A percentile compares a stretch with the other conserved stretches of the same genome.
Conservation (phyloP, 2,329 filamentous ascomycete genomes). For the Ascochyta rabiei region DNA sequence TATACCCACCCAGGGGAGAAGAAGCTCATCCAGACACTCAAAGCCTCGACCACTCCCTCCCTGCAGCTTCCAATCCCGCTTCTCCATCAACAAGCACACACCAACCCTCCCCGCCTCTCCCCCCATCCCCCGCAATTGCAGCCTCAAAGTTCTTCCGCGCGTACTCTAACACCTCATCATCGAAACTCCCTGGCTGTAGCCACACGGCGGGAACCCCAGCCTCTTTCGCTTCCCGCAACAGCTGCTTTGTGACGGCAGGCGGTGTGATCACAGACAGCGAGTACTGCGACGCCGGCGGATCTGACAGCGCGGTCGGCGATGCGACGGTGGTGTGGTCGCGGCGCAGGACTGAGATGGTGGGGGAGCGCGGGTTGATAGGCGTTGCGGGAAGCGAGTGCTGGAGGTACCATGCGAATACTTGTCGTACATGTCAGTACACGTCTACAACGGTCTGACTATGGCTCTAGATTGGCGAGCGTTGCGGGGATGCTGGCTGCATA, state of each 20-base stretch:
- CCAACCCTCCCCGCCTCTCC: conserved; percentile 46
- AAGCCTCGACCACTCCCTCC: conserved; percentile 43
- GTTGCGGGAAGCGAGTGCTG: conserved; percentile 75
- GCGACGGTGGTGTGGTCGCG: conserved; percentile 68
- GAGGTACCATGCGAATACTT: conserved; percentile 94
- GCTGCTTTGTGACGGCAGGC: conserved; percentile 73
- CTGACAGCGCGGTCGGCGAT: conserved; percentile 67
- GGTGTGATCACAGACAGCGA: conserved; percentile 88
- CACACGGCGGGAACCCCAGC: conserved; percentile 67
- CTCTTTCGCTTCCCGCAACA: conserved; percentile 77
- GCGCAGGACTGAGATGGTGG: conserved; percentile 67
- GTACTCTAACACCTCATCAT: conserved; percentile 74
- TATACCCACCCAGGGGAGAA: too few species aligned
- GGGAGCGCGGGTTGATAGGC: conserved; percentile 78
- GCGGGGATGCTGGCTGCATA: conserved; percentile 47
- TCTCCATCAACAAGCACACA: conserved; percentile 52
- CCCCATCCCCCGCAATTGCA: conserved; percentile 62
- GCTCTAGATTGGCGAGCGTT: background rate
- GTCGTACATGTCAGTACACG: background rate
- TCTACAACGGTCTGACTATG: background rate
- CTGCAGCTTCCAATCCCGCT: conserved; percentile 42
- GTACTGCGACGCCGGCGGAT: conserved; percentile 61
- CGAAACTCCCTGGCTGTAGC: conserved; percentile 87
- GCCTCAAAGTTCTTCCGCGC: conserved; percentile 72
- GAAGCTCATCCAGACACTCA: conserved; percentile 11